Percentiles rank a stretch among this genome's conserved stretches.
Conservation (phyloP, 805 yeast species). For the Debaryomyces prosopidis region DNA sequence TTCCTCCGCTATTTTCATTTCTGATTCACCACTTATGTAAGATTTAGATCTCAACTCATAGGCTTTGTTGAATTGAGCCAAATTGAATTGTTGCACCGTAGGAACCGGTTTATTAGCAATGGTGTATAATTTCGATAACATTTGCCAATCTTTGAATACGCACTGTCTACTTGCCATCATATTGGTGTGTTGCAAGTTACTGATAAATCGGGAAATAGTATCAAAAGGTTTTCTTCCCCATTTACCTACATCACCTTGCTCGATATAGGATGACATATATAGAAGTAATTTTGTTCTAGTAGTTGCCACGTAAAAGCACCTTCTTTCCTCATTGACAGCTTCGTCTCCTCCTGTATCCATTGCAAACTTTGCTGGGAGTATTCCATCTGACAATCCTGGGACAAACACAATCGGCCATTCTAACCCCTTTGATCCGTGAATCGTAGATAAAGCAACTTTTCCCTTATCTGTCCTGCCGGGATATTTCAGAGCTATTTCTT, state of each 20-base stretch:
- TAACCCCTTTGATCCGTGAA: constrained; percentile 90
- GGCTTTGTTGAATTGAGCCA: constrained; percentile 9
- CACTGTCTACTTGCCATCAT: constrained; percentile 11
- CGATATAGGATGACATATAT: constrained; percentile 40
- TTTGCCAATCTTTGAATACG: constrained; percentile 17
- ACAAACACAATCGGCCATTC: constrained; percentile 95
- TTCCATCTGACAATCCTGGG: constrained; percentile 67
- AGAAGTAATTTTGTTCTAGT: constrained; percentile 74
- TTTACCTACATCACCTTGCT: constrained; percentile 10
- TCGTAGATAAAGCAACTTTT: constrained; percentile 62
- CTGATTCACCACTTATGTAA: constrained; percentile 10
- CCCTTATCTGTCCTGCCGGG: constrained; percentile 11
- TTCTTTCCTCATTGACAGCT: constrained; percentile 68
- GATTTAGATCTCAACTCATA: constrained; percentile 13
- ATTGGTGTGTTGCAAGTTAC: constrained; percentile 6
- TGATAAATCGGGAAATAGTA: constrained; percentile 29
- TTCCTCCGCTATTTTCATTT: constrained; percentile 4
- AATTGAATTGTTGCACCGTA: constrained; percentile 5
- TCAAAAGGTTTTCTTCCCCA: constrained; percentile 23
- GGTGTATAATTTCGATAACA: constrained; percentile 18
- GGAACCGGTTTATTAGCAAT: constrained; percentile 8
- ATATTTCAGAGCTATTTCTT: constrained; percentile 1
- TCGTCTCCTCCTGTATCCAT: constrained; percentile 27
- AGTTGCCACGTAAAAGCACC: constrained; percentile 85
- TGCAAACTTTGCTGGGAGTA: constrained; percentile 61